Evolutionary conservation across 139 green algal genomes (phyloP).

Genomic region (Yamagishiella unicocca): DNA sequence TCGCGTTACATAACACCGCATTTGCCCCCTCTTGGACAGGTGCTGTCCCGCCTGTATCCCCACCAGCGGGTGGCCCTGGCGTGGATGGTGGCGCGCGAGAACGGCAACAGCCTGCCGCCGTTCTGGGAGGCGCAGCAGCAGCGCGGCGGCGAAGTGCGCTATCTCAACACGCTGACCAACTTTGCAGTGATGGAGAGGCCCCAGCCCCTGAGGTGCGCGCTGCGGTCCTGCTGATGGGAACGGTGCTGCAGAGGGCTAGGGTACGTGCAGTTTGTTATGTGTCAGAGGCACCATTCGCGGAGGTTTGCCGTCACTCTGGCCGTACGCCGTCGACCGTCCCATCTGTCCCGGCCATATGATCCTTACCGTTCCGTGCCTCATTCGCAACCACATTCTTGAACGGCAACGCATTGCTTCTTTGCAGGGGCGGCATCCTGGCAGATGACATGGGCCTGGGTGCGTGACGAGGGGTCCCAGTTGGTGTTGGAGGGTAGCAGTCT

Average conservation of each 20-base stretch:
- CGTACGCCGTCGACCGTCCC: no score
- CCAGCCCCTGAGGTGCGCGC: slow-evolving; percentile 56
- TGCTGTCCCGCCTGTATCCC: slow-evolving; percentile 63
- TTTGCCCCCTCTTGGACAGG: slow-evolving; percentile 12
- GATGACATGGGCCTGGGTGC: slow-evolving; percentile 83
- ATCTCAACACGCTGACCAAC: slow-evolving; percentile 63
- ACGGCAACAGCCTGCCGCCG: slow-evolving; percentile 69
- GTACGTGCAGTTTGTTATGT: no score
- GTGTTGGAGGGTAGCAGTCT: no score
- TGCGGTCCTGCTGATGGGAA: no score
- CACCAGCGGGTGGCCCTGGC: slow-evolving; percentile 76
- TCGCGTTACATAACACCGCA: no score
- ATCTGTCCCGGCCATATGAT: no score
- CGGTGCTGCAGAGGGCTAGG: no score
- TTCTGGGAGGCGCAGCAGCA: slow-evolving; percentile 64
- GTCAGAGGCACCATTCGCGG: no score
- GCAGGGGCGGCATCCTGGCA: slow-evolving; percentile 77
- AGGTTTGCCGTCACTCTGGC: no score
- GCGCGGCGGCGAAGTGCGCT: neutral
- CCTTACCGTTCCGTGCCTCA: no score
- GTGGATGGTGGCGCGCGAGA: slow-evolving; percentile 83
- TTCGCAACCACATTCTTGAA: neutral
- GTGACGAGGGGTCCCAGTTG: no score
- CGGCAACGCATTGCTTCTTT: neutral
- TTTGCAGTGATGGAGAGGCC: slow-evolving; percentile 50